Evolutionary conservation across 2,329 filamentous ascomycete species (phyloP), one percentile per base, ranked within the genome.

Genomic region (Stachybotrys chartarum): DNA sequence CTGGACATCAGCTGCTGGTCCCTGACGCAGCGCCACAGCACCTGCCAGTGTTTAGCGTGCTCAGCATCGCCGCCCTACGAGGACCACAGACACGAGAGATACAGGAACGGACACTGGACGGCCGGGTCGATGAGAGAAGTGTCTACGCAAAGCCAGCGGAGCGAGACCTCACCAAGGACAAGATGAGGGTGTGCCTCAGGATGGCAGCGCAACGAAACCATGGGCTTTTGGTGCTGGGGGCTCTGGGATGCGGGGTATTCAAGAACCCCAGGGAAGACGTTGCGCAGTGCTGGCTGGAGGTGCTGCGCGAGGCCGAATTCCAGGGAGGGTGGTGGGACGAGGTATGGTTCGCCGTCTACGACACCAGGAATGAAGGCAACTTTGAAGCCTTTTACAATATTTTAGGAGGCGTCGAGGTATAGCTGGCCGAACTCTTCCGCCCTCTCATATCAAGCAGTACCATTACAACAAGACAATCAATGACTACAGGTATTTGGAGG

Each of bases 231-330:
- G 81, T 90, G 6, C 73, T 91, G 1, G 86, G 87, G 0, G 86
- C 87, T 0, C 64, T 90, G 52, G 87, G 87, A 0, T 90, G 86
- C 61, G 87, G 86, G 4, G 84, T 80, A 0, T 88, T 87, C 65
- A 62, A 61, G 0, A 87, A 89, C 64, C 87, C 87, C 8, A 75
- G 76, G 0, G 68, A 72, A 35, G 82, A 84, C 58, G 81, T 90
- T n/a, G 85, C 82, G 2, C 57, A 70, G 39, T 85, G 84, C 60
- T 90, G 85, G 77, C 65, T 73, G 31, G 78, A 84, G 62, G 83
- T 88, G 39, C 70, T 89, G 54, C 56, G 64, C 32, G 84, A 89
- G 64, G 44, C 58, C 0, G 85, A 90, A 70, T 88, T 87, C 59
- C 62, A 68, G 45, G 82, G 83, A 1, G 81, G 82, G 0, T 87